phyloP scores from a whole-genome alignment of 1,139 yeast genomes.

The Blastobotrys ciferrii region DNA sequence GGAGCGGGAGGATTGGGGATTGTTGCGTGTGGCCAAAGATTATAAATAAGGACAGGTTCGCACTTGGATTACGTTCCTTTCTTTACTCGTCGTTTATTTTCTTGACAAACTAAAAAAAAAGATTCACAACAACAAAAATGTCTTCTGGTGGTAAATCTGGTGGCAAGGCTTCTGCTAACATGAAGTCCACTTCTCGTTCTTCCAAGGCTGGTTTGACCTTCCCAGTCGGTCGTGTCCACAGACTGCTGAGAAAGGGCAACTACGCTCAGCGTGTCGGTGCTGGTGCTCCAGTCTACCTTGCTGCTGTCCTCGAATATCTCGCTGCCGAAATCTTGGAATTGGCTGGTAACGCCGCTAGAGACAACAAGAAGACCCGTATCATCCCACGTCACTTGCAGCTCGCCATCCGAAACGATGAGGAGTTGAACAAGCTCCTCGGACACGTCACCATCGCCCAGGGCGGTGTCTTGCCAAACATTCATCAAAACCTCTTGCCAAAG shows the following conservation, averaged over 20 bases:
- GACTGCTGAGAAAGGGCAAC: constrained; percentile 95
- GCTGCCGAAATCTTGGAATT: constrained; percentile 97
- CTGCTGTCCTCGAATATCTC: constrained; percentile 93
- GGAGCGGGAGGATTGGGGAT: not conserved
- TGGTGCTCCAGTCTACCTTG: constrained; percentile 94
- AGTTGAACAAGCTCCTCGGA: constrained; percentile 89
- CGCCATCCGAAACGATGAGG: constrained; percentile 98
- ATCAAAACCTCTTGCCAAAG: constrained; percentile 93
- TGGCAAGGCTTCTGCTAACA: constrained; percentile 86
- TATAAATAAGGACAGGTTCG: constrained; percentile 6
- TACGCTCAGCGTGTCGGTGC: constrained; percentile 99
- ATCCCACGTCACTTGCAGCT: constrained; percentile 98
- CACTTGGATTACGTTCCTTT: constrained; percentile 1
- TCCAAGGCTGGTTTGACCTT: constrained; percentile 97
- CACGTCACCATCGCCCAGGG: constrained; percentile 95
- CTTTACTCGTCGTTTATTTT: constrained; percentile 17
- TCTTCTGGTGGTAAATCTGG: constrained; percentile 97
- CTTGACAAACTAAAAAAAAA: constrained; percentile 28
- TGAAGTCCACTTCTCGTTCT: constrained; percentile 96
- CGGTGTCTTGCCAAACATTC: constrained; percentile 96
- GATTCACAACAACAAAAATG: constrained; percentile 49
- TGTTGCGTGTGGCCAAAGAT: not conserved
- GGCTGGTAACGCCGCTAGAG: constrained; percentile 99
- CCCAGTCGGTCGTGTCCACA: constrained; percentile 99
- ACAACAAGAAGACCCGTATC: constrained; percentile 96